Base-by-base conservation (phyloP, 805 yeast genomes). In the Ogataea ganodermae region DNA sequence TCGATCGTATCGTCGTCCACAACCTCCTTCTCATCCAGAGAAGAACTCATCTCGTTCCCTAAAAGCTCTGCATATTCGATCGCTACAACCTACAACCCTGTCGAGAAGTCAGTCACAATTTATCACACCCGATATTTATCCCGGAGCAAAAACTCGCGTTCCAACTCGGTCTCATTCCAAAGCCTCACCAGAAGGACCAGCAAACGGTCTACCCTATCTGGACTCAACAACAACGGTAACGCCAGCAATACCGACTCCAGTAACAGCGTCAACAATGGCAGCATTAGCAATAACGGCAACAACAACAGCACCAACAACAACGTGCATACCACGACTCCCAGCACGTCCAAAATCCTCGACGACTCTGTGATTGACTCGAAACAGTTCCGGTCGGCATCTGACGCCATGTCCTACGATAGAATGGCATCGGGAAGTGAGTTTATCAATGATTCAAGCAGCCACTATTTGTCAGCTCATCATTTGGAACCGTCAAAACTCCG, bases 1-100 rank as follows among this genome's bases (percentile, higher is more conserved):
- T 69, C 80, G 4, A 77, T 89, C 4, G 80, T 82, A 1, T 81
- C 92, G 0, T 80, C 89, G 0, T 81, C 90, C 1, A 82, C 86
- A 0, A 78, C 89, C 0, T 77, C 81, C 2, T 78, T 87, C 23
- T 74, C 86, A 0, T 63, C 78, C 2, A 68, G 71, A 40, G 94
- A 86, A 58, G 75, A 73, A 44, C 61, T 86, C 24, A 59, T 84
- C 21, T 65, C 71, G 31, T 84, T 83, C 57, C 90, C 89, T 0
- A 48, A 53, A 4, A 46, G 60, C 3, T 64, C 75, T 12, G 50
- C 63, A 0, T 67, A 70, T 10, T 66, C 75, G 0, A 66, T 85
- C 13, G 77, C 86, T 41, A 81, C 81, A 3, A 83, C 91, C 0
- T 78, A 66, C 50, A 76, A 81, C 55, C 60, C 74, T 2, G 60